Base-by-base conservation (phyloP, 257 asterid genomes). In the Fraxinus americana region DNA sequence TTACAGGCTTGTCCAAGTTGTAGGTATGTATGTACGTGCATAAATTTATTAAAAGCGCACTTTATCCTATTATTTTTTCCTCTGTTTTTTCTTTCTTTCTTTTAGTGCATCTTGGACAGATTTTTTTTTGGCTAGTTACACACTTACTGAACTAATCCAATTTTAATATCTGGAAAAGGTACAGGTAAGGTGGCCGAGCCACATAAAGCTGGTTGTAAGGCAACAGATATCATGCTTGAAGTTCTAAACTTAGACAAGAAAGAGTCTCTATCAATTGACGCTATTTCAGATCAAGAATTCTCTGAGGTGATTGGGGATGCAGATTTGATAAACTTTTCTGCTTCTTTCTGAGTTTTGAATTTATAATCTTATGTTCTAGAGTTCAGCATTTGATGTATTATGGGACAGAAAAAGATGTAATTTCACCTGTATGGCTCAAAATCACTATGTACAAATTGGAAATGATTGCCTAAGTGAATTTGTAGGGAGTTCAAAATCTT, bases 1-100 rank as follows among this genome's bases (percentile, higher is more conserved):
- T 82, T 85, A 86, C 88, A 87, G 99, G 90, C 96, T 96, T 77
- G 99, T 96, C 76, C 95, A 91, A 89, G 98, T 96, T 81, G 91
- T 89, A 84, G 99, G 98, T 93, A 91, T 75, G 74, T 73, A 75
- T 30, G 39, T 76, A 29, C 30, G 2, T 29, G 77, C 80, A 27
- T 77, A 50, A 72, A 65, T 57, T 38, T 69, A 34, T 81, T 25
- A 34, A 63, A 54, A 52, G 12, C 67, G 52, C 66, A 78, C 63
- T 75, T 75, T 59, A 54, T 79, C 71, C 80, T 45, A 61, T 70
- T 71, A 17, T 25, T 13, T 67, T 10, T 7, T 39, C 10, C 45
- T 39, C 45, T 8, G 2, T 39, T 39, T 39, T 72, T 50, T 80
- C 16, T 78, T 67, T 39, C 70, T 61, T 39, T 10, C 30, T 29